A percentile compares a stretch with the other conserved stretches of the same genome.
phyloP scores from a whole-genome alignment of 306 rosid species.

The Neltuma alba region DNA sequence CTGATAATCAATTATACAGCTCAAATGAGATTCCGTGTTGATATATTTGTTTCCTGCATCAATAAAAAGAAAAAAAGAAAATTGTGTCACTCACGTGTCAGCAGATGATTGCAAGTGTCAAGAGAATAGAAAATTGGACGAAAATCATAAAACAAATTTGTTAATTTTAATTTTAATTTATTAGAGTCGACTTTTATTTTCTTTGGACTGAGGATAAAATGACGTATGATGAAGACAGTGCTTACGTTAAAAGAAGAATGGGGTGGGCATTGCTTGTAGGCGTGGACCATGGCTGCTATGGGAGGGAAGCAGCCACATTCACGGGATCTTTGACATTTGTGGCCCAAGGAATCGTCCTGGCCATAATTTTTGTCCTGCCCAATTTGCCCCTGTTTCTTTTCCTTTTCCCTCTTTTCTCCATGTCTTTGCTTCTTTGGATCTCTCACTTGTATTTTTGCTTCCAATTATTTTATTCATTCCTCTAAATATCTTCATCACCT shows the following conservation, averaged over 20 bases:
- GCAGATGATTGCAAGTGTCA: not conserved
- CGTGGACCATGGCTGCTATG: not conserved
- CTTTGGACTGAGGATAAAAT: not conserved
- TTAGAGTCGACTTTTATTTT: not conserved
- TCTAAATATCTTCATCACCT: not conserved
- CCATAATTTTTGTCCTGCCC: not conserved
- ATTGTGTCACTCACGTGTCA: no score
- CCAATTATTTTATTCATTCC: not conserved
- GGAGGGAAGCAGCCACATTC: not conserved
- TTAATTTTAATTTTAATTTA: not conserved
- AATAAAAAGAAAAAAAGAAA: no score
- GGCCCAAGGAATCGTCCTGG: not conserved
- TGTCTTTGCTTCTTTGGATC: not conserved
- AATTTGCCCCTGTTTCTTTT: not conserved
- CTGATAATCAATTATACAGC: no score
- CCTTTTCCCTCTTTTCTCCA: not conserved
- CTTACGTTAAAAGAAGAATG: not conserved
- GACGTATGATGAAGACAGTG: not conserved
- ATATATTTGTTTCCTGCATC: no score
- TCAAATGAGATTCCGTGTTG: no score
- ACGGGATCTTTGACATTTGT: not conserved
- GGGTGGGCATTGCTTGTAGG: not conserved
- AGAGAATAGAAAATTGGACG: no score
- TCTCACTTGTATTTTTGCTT: not conserved
- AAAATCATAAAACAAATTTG: no score